Base-by-base conservation (phyloP, 2,329 filamentous ascomycete species). In the Curvularia lunata region DNA sequence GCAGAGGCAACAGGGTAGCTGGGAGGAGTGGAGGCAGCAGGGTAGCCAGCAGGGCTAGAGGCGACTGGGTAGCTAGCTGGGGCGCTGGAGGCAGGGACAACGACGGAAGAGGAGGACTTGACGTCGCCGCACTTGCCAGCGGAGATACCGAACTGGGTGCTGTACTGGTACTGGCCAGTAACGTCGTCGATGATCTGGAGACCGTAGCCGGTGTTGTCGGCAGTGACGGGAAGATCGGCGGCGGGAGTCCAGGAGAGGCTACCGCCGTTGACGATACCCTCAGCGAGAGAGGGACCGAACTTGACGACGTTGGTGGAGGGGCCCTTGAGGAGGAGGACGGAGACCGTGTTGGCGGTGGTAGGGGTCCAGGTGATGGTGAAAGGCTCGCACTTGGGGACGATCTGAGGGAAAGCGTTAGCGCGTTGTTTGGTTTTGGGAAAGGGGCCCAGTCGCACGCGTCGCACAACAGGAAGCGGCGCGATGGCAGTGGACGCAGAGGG, bases 81-180 rank as follows among this genome's bases (percentile, higher is more conserved):
- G 38, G 59, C 49, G 21, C 47, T 45, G 38, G 52, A 18, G 32
- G 38, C 18, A 40, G 54, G 48, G 32, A 49, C 52, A 41, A 52
- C 41, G 28, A 52, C 41, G 28, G 65, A 59, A 56, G 65, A 61
- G 48, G 71, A 72, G 27, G 68, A 60, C 49, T 51, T 59, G 19
- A 52, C 51, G 47, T 42, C 59, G 38, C 54, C 37, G 64, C 67
- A 76, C 52, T 73, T 58, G 45, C 71, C 64, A 70, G 82, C 83
- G 59, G 77, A 79, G 77, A 88, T 81, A 67, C 86, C 86, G 78
- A 88, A 88, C 74, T 88, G 85, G 57, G 83, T 84, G 42, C 82
- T 83, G 68, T 73, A 76, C 68, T 88, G 86, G 81, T 85, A 88
- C 70, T 83, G 76, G 71, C 85, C 84, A 61, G 80, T 84, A 48